phyloP scores from a whole-genome alignment of 805 yeast genomes.

The Monosporozyma unispora region DNA sequence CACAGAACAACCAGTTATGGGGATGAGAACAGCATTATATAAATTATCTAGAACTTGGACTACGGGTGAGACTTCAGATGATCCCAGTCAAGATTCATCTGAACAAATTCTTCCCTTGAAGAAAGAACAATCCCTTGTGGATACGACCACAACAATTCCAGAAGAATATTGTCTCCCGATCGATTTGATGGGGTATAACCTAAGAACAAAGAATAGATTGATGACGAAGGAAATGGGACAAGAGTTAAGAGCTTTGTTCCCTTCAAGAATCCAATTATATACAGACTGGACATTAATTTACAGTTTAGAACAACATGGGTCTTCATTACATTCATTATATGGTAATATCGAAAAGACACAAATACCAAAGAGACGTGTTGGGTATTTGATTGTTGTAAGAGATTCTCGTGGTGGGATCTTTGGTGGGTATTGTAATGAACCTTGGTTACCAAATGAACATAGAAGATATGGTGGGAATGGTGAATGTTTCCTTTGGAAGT shows the following conservation, averaged over 20 bases:
- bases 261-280: slow-evolving; percentile 68
- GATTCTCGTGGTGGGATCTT: slow-evolving; percentile 58
- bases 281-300: slow-evolving; percentile 72
- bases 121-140: slow-evolving; percentile 2
- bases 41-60: slow-evolving; percentile 2
- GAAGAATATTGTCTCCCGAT: slow-evolving; percentile 46
- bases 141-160: neutral
- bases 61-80: neutral
- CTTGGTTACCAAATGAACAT: slow-evolving; percentile 59
- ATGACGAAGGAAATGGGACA: slow-evolving; percentile 58
- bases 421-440: slow-evolving; percentile 75
- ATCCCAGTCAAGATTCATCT: neutral
- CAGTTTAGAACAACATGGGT: slow-evolving; percentile 88
- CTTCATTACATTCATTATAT: slow-evolving; percentile 74
- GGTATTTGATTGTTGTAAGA: slow-evolving; percentile 64
- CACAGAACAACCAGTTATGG: no score
- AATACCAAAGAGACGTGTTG: slow-evolving; percentile 38
- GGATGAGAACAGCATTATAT: slow-evolving; percentile 3
- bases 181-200: slow-evolving; percentile 49
- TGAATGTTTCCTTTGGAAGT: slow-evolving; percentile 86
- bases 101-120: neutral
- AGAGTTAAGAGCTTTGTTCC: slow-evolving; percentile 63
- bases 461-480: slow-evolving; percentile 86
- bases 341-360: slow-evolving; percentile 34
- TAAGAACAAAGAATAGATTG: slow-evolving; percentile 48